These are phyloP conservation scores for Yamadazyma epiphylla DNA, from an alignment of 1,139 yeast genomes.

Conservation along the genomic window DNA sequence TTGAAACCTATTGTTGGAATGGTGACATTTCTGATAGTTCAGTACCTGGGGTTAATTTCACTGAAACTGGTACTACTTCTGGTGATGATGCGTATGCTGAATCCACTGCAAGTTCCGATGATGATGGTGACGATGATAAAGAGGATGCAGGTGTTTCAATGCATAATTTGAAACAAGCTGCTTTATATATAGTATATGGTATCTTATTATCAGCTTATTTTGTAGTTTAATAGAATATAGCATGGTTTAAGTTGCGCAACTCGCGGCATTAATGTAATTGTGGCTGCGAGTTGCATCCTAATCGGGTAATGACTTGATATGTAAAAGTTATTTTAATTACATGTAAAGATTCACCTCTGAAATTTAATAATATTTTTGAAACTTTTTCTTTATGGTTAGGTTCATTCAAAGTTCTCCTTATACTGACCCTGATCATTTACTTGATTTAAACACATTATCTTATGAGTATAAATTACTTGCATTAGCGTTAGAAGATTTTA, in stretches of 20 bases:
- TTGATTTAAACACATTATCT: slow-evolving; percentile 16
- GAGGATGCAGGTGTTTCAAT: slow-evolving; percentile 4
- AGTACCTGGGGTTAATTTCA: slow-evolving; percentile 36
- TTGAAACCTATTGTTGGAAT: slow-evolving; percentile 79
- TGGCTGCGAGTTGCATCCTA: too few species aligned
- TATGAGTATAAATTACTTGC: slow-evolving; percentile 19
- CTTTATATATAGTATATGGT: slow-evolving; percentile 4
- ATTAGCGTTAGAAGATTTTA: slow-evolving; percentile 24
- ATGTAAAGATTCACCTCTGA: neutral
- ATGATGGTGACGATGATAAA: slow-evolving; percentile 4
- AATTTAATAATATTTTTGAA: neutral
- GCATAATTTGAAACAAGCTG: neutral
- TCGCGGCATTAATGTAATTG: too few species aligned
- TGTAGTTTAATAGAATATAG: neutral
- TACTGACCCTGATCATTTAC: slow-evolving; percentile 18
- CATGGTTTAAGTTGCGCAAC: too few species aligned
- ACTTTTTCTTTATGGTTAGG: too few species aligned
- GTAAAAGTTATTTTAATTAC: too few species aligned
- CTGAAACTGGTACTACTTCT: slow-evolving; percentile 43
- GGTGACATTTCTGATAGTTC: slow-evolving; percentile 35
- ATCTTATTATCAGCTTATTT: slow-evolving; percentile 1
- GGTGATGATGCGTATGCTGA: slow-evolving; percentile 18
- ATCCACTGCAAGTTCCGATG: slow-evolving; percentile 1
- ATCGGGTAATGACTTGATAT: too few species aligned
- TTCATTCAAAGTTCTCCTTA: slow-evolving; percentile 26